Percentiles rank a stretch among this genome's conserved stretches.
phyloP scores from a whole-genome alignment of 2,329 filamentous ascomycete genomes.

The Xylariaceae sp. region DNA sequence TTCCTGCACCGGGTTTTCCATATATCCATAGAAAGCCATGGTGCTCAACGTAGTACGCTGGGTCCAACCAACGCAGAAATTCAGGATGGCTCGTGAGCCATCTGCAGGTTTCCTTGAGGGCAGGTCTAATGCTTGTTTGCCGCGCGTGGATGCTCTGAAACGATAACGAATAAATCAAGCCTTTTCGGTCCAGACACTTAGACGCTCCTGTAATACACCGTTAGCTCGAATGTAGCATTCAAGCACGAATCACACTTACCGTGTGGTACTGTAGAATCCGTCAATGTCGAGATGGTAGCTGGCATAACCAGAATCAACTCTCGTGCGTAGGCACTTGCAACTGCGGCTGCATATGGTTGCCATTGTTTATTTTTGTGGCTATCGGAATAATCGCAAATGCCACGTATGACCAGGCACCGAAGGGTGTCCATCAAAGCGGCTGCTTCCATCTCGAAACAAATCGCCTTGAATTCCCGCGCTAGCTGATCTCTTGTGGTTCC shows the following conservation, averaged over 20 bases:
- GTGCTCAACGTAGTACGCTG: slow-evolving; percentile 23
- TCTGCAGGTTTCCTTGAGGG: slow-evolving; percentile 23
- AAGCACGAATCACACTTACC: not conserved
- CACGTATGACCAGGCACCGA: slow-evolving; percentile 9
- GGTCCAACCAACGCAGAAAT: slow-evolving; percentile 34
- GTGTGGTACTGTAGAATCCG: not conserved
- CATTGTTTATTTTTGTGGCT: slow-evolving; percentile 11
- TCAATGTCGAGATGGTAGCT: not conserved
- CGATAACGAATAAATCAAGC: slow-evolving; percentile 6
- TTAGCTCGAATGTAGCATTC: not conserved
- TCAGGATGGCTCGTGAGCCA: slow-evolving; percentile 23
- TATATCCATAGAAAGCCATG: slow-evolving; percentile 44
- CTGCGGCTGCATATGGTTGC: slow-evolving; percentile 11
- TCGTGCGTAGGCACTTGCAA: slow-evolving; percentile 8
- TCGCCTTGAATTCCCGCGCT: slow-evolving; percentile 1
- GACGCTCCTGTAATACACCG: not conserved
- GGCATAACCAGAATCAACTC: not conserved
- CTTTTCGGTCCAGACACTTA: not conserved
- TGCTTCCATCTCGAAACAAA: slow-evolving; percentile 18
- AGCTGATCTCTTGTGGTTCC: slow-evolving; percentile 8
- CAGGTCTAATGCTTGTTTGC: slow-evolving; percentile 9
- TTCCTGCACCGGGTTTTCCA: slow-evolving; percentile 41
- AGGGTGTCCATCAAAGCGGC: slow-evolving; percentile 10
- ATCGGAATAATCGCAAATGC: slow-evolving; percentile 13
- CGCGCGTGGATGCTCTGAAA: slow-evolving; percentile 20